Evolutionary conservation across 148 eudicot genomes (phyloP).

Genomic region (Dianthus caryophyllus): DNA sequence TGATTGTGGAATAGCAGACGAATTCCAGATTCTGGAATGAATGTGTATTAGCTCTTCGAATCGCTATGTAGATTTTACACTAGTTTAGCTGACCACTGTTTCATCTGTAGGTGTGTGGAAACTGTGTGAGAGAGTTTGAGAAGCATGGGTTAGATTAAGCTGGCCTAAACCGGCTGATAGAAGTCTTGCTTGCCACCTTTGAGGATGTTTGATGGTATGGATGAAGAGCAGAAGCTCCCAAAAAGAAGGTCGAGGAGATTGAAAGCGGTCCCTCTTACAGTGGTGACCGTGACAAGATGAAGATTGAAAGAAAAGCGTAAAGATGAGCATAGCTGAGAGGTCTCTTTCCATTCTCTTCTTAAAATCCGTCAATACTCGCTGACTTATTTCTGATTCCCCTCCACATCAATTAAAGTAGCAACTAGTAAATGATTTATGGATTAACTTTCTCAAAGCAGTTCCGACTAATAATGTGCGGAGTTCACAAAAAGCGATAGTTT

Average conservation of each 20-base stretch:
- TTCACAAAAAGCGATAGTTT: too few species aligned
- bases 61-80: background rate
- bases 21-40: too few species aligned
- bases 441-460: too few species aligned
- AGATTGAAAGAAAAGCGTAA: constrained; percentile 93
- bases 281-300: constrained; percentile 91
- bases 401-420: too few species aligned
- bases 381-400: too few species aligned
- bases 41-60: background rate
- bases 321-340: constrained; percentile 98
- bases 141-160: constrained; percentile 95
- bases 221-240: constrained; percentile 68
- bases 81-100: too few species aligned
- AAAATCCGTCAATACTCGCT: too few species aligned
- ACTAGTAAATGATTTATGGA: too few species aligned
- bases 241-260: constrained; percentile 81
- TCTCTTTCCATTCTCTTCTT: constrained; percentile 7
- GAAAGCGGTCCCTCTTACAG: constrained; percentile 95
- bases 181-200: constrained; percentile 78
- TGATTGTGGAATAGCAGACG: too few species aligned
- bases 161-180: constrained; percentile 69
- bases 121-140: constrained; percentile 78
- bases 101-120: constrained; percentile 73
- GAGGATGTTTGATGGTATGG: constrained; percentile 87
- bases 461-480: too few species aligned